phyloP scores from a whole-genome alignment of 2,329 filamentous ascomycete species.

The Xylaria sp. region DNA sequence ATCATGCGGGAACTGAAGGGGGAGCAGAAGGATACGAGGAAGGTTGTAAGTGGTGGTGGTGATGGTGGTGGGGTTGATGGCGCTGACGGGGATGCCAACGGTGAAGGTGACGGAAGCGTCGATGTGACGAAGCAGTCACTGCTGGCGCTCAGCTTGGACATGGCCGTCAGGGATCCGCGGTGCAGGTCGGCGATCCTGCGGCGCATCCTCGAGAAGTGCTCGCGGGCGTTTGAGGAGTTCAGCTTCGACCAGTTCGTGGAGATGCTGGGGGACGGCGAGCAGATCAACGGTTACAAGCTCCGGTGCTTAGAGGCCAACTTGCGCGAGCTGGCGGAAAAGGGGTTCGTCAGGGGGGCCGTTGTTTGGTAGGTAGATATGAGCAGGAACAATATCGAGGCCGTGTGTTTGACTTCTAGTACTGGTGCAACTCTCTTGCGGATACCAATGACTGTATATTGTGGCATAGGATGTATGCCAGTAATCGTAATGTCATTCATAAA shows the following conservation, averaged over 20 bases:
- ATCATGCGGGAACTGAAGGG: conserved; percentile 19
- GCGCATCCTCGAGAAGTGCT: conserved; percentile 30
- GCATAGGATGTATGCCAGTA: too few relatives aligned
- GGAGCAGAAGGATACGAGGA: background rate
- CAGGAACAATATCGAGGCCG: background rate
- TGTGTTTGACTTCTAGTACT: background rate
- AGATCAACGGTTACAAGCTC: conserved; percentile 17
- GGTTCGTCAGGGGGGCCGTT: conserved; percentile 29
- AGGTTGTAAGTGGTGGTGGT: background rate
- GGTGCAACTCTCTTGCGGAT: background rate
- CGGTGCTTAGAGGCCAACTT: conserved; percentile 25
- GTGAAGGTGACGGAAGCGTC: background rate
- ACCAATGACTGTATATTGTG: too few relatives aligned
- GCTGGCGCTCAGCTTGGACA: conserved; percentile 28
- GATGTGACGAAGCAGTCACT: conserved; percentile 31
- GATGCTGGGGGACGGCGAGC: conserved; percentile 14
- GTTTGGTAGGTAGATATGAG: conserved; percentile 21
- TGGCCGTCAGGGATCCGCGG: conserved; percentile 29
- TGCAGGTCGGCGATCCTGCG: conserved; percentile 25
- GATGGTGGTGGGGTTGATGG: background rate
- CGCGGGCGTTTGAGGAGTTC: conserved; percentile 23
- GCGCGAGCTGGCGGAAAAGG: conserved; percentile 23
- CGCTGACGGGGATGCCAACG: background rate
- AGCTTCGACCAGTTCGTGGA: conserved; percentile 27
- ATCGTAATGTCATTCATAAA: too few relatives aligned